These are phyloP conservation scores for Chaetomium sp. DNA, from an alignment of 2,329 filamentous ascomycete species.

Conservation along the genomic window DNA sequence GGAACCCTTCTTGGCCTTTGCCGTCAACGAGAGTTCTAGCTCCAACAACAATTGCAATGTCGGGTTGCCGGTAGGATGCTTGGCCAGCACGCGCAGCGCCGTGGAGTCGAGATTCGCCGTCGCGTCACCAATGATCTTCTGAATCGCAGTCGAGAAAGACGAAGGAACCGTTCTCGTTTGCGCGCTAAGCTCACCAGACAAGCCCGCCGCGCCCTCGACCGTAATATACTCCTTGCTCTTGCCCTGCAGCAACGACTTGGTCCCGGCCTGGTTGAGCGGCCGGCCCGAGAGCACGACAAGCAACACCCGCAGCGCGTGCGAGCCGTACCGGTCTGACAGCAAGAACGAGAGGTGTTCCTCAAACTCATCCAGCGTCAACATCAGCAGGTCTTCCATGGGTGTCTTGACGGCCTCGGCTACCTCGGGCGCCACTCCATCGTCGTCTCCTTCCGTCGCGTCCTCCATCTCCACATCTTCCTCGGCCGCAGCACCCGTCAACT, in stretches of 20 bases:
- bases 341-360: constrained; percentile 76
- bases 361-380: constrained; percentile 80
- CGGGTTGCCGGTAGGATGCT: constrained; percentile 85
- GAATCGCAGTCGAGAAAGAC: constrained; percentile 68
- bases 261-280: constrained; percentile 63
- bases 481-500: constrained; percentile 46
- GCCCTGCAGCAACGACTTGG: constrained; percentile 74
- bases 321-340: constrained; percentile 82
- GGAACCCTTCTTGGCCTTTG: constrained; percentile 51
- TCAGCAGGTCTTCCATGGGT: constrained; percentile 78
- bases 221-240: constrained; percentile 83
- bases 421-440: constrained; percentile 26
- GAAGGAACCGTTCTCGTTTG: constrained; percentile 60
- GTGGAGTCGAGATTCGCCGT: constrained; percentile 69
- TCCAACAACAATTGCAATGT: constrained; percentile 86
- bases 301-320: constrained; percentile 81
- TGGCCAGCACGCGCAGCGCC: constrained; percentile 75
- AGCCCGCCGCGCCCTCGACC: constrained; percentile 48
- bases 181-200: constrained; percentile 40
- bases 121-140: constrained; percentile 75
- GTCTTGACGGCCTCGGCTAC: constrained; percentile 43
- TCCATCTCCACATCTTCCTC: constrained; percentile 39
- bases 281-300: constrained; percentile 79
- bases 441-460: constrained; percentile 28
- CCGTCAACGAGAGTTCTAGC: constrained; percentile 71